phyloP scores from a whole-genome alignment of 208 protist genomes.

The Trypanosoma lewisi region DNA sequence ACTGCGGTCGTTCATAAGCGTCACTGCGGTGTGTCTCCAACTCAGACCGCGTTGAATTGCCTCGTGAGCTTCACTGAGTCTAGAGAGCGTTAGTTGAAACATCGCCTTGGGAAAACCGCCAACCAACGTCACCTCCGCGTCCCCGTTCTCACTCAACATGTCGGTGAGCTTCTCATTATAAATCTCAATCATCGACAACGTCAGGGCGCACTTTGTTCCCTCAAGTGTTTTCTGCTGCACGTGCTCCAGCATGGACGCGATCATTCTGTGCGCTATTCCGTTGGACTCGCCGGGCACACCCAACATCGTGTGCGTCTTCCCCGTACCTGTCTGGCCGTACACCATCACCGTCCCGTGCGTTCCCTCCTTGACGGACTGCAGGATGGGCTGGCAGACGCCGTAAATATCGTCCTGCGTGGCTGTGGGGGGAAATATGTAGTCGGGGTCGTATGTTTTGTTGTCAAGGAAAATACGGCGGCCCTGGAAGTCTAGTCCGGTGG shows the following conservation, averaged over 20 bases:
- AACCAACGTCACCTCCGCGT: slow-evolving; percentile 82
- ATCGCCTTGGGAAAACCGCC: slow-evolving; percentile 78
- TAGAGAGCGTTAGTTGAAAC: slow-evolving; percentile 61
- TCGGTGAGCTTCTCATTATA: slow-evolving; percentile 92
- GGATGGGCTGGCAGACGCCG: slow-evolving; percentile 72
- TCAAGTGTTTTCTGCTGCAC: slow-evolving; percentile 80
- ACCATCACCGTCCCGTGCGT: slow-evolving; percentile 93
- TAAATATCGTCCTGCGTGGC: slow-evolving; percentile 87
- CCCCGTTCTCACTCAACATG: slow-evolving; percentile 81
- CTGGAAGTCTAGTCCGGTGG: slow-evolving; percentile 78
- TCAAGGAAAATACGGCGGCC: slow-evolving; percentile 80
- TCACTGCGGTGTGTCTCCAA: slow-evolving; percentile 88
- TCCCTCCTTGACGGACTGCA: slow-evolving; percentile 89
- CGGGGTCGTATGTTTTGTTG: slow-evolving; percentile 88
- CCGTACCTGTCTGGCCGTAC: slow-evolving; percentile 94
- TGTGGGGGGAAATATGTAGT: slow-evolving; percentile 70
- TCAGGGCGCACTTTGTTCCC: slow-evolving; percentile 82
- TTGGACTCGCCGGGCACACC: slow-evolving; percentile 51
- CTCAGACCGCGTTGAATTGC: slow-evolving; percentile 69
- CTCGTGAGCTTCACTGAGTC: slow-evolving; percentile 68
- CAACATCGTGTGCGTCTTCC: slow-evolving; percentile 97
- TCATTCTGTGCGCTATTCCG: slow-evolving; percentile 89
- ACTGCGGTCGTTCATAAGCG: slow-evolving; percentile 95
- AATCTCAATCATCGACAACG: slow-evolving; percentile 92
- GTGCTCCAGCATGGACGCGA: slow-evolving; percentile 90